Evolutionary conservation across 2,329 filamentous ascomycete genomes (phyloP), one percentile per base, ranked within the genome.

Genomic region (Monilinia vaccinii-corymbosi): DNA sequence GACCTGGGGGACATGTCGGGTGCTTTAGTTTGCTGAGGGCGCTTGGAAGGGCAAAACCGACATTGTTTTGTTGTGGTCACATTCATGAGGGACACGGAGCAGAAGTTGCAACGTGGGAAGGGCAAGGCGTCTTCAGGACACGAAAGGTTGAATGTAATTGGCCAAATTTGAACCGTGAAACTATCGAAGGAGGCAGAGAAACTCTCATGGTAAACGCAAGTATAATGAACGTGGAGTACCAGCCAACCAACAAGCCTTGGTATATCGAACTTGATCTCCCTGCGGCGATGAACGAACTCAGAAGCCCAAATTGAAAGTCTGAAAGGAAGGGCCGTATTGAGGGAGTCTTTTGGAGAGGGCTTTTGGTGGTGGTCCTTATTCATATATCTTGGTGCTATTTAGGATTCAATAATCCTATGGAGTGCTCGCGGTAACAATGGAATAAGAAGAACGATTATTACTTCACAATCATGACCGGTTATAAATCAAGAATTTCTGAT

Each of bases 41-140:
- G 0, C 71, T 79, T 1, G 71, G 74, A 56, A 74, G 81, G 7
- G 77, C 76, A 11, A 74, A 73, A 55, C 84, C 84, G 0, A 69
- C 72, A 3, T 55, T 86, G n/a, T 80, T 85, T 68, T 81, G 81
- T 63, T 87, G 85, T 67, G 83, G 83, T 0, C 83, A 86, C 71
- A 84, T 85, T 21, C 81, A 84, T 66, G 79, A 82, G 64, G 77
- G 74, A 0, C 86, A 82, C 80, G 84, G 84, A 3, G 78, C 75
- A 0, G 78, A 78, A 57, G 63, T 81, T 2, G 76, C 81, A 0
- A 71, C 72, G 0, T 87, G 83, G 84, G 71, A 73, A 82, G 85
- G 66, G 80, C 82, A 66, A 80, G 73, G 0, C 77, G 78, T 52
- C 4, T 16, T 10, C 3, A 21, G 25, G 6, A 49, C 4, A 18